Conservation (phyloP, 441 rosid genomes). For the Gossypium lobatum region DNA sequence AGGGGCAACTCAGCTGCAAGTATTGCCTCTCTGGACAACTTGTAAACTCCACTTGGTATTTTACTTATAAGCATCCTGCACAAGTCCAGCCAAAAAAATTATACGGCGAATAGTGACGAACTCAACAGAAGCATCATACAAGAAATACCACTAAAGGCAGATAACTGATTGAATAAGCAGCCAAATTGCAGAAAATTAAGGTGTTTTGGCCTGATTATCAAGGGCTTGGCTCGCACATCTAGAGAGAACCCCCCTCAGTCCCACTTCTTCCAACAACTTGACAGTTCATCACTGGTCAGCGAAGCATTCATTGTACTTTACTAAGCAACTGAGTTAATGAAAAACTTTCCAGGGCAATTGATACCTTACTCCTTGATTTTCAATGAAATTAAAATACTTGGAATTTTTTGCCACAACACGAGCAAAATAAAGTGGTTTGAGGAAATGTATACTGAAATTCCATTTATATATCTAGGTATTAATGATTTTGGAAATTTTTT, state of each 20-base stretch:
- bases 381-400: neutral
- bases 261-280: slow-evolving; percentile 9
- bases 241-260: neutral
- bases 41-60: slow-evolving; percentile 79
- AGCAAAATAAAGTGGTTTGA: neutral
- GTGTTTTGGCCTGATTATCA: neutral
- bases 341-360: neutral
- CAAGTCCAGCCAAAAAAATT: slow-evolving; percentile 16
- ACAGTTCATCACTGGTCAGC: neutral
- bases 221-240: neutral
- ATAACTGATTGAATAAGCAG: neutral
- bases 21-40: slow-evolving; percentile 70
- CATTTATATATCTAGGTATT: neutral
- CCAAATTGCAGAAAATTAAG: neutral
- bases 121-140: slow-evolving; percentile 2
- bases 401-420: neutral
- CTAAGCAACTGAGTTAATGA: neutral
- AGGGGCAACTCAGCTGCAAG: slow-evolving; percentile 66
- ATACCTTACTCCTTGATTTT: neutral
- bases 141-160: neutral
- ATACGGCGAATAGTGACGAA: slow-evolving; percentile 8
- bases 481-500: neutral
- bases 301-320: neutral
- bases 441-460: neutral
- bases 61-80: slow-evolving; percentile 60